These are phyloP conservation scores for Aspergillus sparsus DNA, from an alignment of 495 filamentous ascomycete species.

Conservation along the genomic window DNA sequence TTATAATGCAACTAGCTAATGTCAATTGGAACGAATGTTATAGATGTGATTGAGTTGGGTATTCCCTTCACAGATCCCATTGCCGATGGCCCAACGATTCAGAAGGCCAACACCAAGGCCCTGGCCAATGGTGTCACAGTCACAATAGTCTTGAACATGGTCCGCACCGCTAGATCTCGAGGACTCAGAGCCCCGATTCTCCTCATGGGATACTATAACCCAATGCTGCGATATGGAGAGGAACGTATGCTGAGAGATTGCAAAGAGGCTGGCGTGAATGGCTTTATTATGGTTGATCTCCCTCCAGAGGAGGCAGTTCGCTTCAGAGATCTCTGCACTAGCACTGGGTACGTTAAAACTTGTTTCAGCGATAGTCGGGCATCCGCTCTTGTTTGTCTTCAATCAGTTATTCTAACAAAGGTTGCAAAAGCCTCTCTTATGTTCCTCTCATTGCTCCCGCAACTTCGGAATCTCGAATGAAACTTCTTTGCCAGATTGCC, in stretches of 20 bases:
- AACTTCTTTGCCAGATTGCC: conserved; percentile 91
- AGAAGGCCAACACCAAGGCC: conserved; percentile 85
- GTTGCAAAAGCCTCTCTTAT: conserved; percentile 71
- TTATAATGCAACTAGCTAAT: not conserved
- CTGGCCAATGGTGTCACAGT: conserved; percentile 88
- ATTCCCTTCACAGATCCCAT: conserved; percentile 98
- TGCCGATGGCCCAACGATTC: conserved; percentile 92
- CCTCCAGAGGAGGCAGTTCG: conserved; percentile 95
- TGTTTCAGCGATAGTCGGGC: not conserved
- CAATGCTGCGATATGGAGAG: conserved; percentile 88
- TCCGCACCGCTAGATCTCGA: conserved; percentile 69
- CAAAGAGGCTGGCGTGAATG: conserved; percentile 84
- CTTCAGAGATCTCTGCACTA: conserved; percentile 83
- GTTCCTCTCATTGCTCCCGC: conserved; percentile 93
- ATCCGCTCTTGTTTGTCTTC: not conserved
- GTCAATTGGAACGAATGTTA: not conserved
- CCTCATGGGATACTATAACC: conserved; percentile 99
- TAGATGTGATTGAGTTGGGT: conserved; percentile 55
- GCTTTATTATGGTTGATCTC: conserved; percentile 96
- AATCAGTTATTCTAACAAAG: conserved; percentile 1
- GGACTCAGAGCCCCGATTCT: conserved; percentile 82
- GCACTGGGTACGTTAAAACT: conserved; percentile 57
- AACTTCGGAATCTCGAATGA: conserved; percentile 90
- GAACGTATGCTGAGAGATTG: conserved; percentile 84
- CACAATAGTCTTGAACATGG: conserved; percentile 71